Evolutionary conservation across 768 basidiomycete genomes (phyloP).

Genomic region (Lactarius vividus): DNA sequence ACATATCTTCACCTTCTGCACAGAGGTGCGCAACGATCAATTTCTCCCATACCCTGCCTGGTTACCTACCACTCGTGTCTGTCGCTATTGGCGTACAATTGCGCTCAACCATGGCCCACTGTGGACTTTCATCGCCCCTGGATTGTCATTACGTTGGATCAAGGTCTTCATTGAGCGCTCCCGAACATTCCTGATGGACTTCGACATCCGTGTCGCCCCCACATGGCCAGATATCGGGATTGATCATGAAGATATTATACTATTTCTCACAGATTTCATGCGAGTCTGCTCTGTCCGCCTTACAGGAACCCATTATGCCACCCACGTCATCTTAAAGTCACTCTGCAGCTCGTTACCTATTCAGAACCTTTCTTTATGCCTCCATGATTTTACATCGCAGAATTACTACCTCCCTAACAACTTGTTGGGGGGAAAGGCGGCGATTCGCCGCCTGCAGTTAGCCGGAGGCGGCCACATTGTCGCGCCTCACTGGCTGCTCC

Average conservation of each 20-base stretch:
- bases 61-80: slow-evolving; percentile 1
- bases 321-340: background rate
- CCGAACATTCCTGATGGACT: background rate
- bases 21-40: too few relatives aligned
- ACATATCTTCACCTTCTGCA: background rate
- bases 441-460: background rate
- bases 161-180: slow-evolving; percentile 3
- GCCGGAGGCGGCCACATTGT: background rate
- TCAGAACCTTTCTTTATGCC: background rate
- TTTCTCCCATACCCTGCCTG: background rate
- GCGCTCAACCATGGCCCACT: background rate
- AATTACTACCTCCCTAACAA: background rate
- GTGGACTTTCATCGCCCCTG: background rate
- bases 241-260: background rate
- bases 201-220: background rate
- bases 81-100: slow-evolving; percentile 1
- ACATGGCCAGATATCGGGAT: background rate
- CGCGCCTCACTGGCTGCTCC: background rate
- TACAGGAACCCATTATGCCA: background rate
- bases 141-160: background rate
- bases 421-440: background rate
- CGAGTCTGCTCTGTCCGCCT: background rate
- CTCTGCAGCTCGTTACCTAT: background rate
- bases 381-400: too few relatives aligned
- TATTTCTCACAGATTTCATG: background rate